Percentiles rank a stretch among this genome's conserved stretches.
Evolutionary conservation across 208 protist species (phyloP).

Genomic region (Lotmaria passim): DNA sequence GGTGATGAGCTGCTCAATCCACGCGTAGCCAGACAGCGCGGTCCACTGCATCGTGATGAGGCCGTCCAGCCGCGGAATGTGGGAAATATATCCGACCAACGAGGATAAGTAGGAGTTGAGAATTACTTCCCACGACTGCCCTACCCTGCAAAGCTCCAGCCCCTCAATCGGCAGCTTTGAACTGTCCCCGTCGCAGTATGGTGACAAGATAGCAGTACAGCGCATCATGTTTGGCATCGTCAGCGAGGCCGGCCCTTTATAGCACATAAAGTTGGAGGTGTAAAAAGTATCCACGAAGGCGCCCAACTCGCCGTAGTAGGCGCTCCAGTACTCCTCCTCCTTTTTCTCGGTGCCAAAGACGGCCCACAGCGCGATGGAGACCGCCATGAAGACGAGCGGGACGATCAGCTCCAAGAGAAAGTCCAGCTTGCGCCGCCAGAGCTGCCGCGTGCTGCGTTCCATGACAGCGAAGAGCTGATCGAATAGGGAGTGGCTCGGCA

Average conservation of each 20-base stretch:
- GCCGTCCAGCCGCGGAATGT: constrained; percentile 46
- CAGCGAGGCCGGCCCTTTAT: not conserved
- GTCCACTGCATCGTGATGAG: constrained; percentile 60
- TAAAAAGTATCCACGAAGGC: not conserved
- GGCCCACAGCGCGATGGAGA: constrained; percentile 39
- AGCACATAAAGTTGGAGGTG: constrained; percentile 24
- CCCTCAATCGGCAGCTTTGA: constrained; percentile 7
- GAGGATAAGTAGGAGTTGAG: not conserved
- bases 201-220: not conserved
- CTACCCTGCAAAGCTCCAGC: no score
- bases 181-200: constrained; percentile 37
- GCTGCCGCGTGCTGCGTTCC: constrained; percentile 34
- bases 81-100: constrained; percentile 1
- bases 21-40: constrained; percentile 17
- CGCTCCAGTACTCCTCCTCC: constrained; percentile 15
- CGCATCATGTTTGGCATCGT: not conserved
- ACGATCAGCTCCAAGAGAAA: constrained; percentile 46
- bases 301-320: not conserved
- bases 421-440: constrained; percentile 29
- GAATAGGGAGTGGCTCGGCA: no score
- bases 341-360: constrained; percentile 33
- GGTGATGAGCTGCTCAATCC: constrained; percentile 5
- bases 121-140: no score
- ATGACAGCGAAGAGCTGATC: constrained; percentile 42
- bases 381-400: constrained; percentile 46